These are phyloP conservation scores for Xylaria acuta DNA, from an alignment of 495 filamentous ascomycete species.

Conservation along the genomic window DNA sequence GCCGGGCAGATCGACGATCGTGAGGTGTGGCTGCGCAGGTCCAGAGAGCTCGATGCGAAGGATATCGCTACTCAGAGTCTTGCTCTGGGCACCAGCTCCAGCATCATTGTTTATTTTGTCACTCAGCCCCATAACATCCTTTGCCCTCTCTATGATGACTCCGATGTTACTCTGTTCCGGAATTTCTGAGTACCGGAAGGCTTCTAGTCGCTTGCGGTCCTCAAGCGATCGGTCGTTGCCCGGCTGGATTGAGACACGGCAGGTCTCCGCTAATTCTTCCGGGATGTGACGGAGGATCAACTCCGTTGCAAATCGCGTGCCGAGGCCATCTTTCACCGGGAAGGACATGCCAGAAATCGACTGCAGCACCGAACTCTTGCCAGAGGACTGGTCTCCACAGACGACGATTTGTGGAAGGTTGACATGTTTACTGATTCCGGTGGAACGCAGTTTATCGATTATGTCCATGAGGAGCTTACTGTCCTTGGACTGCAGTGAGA, in stretches of 20 bases:
- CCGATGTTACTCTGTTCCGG: no score
- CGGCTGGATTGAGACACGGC: no score
- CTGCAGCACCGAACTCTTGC: constrained; percentile 77
- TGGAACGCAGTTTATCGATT: no score
- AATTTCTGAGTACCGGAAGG: no score
- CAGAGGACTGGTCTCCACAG: constrained; percentile 71
- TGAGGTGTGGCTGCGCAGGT: constrained; percentile 68
- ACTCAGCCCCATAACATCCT: constrained; percentile 62
- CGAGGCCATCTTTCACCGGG: constrained; percentile 64
- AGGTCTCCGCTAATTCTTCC: no score
- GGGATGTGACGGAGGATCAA: constrained; percentile 57
- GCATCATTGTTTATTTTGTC: constrained; percentile 28
- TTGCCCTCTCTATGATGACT: constrained; percentile 58
- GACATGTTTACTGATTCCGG: no score
- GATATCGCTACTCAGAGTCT: constrained; percentile 66
- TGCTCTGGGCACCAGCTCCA: no score
- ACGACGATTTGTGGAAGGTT: constrained; percentile 72
- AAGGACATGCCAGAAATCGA: constrained; percentile 75
- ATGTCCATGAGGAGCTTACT: no score
- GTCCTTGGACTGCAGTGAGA: no score
- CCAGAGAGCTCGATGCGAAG: constrained; percentile 73
- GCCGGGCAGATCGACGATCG: constrained; percentile 73
- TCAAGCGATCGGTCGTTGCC: no score
- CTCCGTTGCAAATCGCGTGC: constrained; percentile 72
- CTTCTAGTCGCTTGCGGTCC: neutral